These are phyloP conservation scores for Torulaspora delbrueckii DNA, from an alignment of 805 yeast genomes.

Conservation along the genomic window DNA sequence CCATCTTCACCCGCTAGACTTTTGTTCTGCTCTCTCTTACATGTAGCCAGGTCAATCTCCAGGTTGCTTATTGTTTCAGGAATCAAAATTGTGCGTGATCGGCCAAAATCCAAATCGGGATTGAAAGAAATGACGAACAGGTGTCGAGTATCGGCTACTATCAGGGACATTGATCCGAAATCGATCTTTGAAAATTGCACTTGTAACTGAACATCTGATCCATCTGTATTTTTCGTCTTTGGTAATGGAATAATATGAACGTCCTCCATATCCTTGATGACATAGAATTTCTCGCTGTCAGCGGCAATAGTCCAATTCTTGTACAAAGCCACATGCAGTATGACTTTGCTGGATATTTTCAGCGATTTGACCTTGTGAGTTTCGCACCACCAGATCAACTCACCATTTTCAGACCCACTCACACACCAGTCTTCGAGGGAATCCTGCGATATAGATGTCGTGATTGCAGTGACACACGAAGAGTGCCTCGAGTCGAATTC, in stretches of 20 bases:
- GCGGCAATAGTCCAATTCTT: slow-evolving; percentile 25
- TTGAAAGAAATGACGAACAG: slow-evolving; percentile 26
- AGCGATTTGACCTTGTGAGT: slow-evolving; percentile 17
- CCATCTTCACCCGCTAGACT: slow-evolving; percentile 34
- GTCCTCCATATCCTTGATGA: slow-evolving; percentile 24
- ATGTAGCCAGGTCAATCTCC: slow-evolving; percentile 29
- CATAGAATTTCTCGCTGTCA: slow-evolving; percentile 24
- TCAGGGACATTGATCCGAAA: slow-evolving; percentile 29
- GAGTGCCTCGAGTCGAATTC: slow-evolving; percentile 30
- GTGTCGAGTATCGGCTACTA: slow-evolving; percentile 20
- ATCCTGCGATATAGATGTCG: slow-evolving; percentile 23
- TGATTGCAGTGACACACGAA: slow-evolving; percentile 32
- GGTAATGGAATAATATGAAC: slow-evolving; percentile 20
- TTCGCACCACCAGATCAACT: slow-evolving; percentile 35
- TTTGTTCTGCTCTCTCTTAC: slow-evolving; percentile 24
- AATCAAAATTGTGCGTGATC: slow-evolving; percentile 16
- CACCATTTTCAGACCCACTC: slow-evolving; percentile 34
- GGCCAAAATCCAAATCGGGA: slow-evolving; percentile 24
- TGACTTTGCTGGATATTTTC: slow-evolving; percentile 22
- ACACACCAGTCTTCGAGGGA: slow-evolving; percentile 29
- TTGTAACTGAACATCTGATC: slow-evolving; percentile 4
- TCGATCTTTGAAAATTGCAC: slow-evolving; percentile 31
- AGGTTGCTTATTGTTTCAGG: slow-evolving; percentile 18
- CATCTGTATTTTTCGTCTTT: slow-evolving; percentile 2
- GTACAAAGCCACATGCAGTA: slow-evolving; percentile 21